phyloP scores from a whole-genome alignment of 495 filamentous ascomycete genomes.

The Letharia columbiana region DNA sequence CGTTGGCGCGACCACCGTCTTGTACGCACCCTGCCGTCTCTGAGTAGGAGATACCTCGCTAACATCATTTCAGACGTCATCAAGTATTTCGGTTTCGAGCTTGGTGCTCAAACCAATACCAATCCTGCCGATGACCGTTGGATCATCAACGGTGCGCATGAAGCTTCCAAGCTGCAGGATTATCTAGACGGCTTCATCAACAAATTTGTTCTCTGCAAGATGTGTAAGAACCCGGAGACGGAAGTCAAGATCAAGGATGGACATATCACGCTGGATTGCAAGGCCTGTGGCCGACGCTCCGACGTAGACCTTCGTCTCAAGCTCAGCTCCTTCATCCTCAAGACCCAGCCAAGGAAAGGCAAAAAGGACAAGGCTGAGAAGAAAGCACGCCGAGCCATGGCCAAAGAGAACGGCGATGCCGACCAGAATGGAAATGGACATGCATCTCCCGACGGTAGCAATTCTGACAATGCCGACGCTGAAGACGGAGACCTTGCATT shows the following conservation, averaged over 20 bases:
- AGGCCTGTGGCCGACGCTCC: constrained; percentile 89
- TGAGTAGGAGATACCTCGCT: constrained; percentile 5
- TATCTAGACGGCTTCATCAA: constrained; percentile 96
- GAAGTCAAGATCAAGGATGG: constrained; percentile 90
- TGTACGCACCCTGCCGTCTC: constrained; percentile 37
- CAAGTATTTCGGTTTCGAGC: constrained; percentile 99
- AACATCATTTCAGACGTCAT: constrained; percentile 58
- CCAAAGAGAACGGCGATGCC: constrained; percentile 68
- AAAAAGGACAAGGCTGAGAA: constrained; percentile 92
- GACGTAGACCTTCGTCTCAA: constrained; percentile 89
- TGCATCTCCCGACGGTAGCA: constrained; percentile 63
- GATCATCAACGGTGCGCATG: constrained; percentile 99
- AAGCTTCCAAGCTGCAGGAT: constrained; percentile 91
- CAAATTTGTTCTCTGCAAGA: constrained; percentile 98
- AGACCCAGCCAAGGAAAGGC: constrained; percentile 87
- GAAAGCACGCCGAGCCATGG: constrained; percentile 69
- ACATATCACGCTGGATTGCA: constrained; percentile 87
- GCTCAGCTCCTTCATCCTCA: constrained; percentile 93
- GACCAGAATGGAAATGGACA: constrained; percentile 48
- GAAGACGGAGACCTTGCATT: constrained; percentile 60
- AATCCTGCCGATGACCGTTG: constrained; percentile 96
- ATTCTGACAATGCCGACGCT: constrained; percentile 64
- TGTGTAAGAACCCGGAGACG: constrained; percentile 99
- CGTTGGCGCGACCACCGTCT: constrained; percentile 81
- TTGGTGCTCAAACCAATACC: constrained; percentile 95